Conservation (phyloP, 495 filamentous ascomycete species). For the Penicillium pancosmium region DNA sequence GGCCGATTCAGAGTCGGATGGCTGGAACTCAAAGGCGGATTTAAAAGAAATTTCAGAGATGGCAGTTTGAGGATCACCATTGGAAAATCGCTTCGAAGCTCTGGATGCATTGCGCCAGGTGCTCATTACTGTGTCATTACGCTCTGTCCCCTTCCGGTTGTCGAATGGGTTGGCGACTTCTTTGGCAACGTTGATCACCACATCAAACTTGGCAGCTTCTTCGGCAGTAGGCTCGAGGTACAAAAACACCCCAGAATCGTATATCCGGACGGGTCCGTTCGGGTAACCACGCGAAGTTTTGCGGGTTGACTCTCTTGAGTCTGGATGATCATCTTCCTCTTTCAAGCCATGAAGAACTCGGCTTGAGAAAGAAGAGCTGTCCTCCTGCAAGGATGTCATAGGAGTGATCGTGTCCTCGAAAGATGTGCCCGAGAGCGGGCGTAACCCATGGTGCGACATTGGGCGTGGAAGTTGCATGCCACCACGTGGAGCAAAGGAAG, state of each 20-base stretch:
- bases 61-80: conserved; percentile 68
- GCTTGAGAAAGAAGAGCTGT: conserved; percentile 24
- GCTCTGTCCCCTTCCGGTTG: conserved; percentile 30
- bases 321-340: conserved; percentile 80
- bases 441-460: conserved; percentile 39
- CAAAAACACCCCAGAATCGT: conserved; percentile 88
- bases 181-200: conserved; percentile 92
- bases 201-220: conserved; percentile 84
- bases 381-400: conserved; percentile 28
- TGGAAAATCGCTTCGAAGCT: conserved; percentile 44
- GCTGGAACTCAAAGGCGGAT: conserved; percentile 65
- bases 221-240: conserved; percentile 88
- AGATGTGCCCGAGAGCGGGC: conserved; percentile 23
- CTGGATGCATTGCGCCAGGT: conserved; percentile 40
- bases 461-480: conserved; percentile 66
- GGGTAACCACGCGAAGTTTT: conserved; percentile 79
- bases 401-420: conserved; percentile 32
- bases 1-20: conserved; percentile 34
- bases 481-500: conserved; percentile 58
- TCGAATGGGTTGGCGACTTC: conserved; percentile 90
- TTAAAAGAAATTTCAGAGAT: conserved; percentile 68
- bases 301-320: conserved; percentile 69
- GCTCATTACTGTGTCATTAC: conserved; percentile 44
- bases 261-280: conserved; percentile 87
- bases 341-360: conserved; percentile 46